Percentiles rank a stretch among this genome's conserved stretches.
phyloP scores from a whole-genome alignment of 192 early-diverging fungal genomes.

The Coemansia sp. region DNA sequence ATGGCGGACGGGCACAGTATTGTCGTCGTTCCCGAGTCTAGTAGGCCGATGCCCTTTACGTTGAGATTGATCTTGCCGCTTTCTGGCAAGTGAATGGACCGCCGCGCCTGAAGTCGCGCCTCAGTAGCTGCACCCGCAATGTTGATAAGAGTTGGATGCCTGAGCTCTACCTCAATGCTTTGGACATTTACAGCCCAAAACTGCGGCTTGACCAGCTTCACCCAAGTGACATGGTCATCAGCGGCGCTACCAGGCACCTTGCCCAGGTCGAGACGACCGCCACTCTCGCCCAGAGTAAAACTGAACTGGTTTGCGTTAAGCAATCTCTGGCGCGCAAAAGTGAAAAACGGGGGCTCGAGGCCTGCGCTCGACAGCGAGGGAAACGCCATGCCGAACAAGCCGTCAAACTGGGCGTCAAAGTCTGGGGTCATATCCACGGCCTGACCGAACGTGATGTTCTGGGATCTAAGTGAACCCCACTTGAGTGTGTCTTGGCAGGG shows the following conservation, averaged over 20 bases:
- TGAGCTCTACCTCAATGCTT: conserved; percentile 16
- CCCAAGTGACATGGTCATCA: conserved; percentile 10
- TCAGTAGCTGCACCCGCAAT: background rate
- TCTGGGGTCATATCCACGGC: conserved; percentile 41
- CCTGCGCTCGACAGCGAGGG: conserved; percentile 39
- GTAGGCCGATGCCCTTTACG: conserved; percentile 18
- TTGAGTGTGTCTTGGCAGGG: conserved; percentile 28
- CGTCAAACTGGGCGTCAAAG: conserved; percentile 49
- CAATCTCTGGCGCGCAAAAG: conserved; percentile 16
- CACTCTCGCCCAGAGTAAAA: conserved; percentile 31
- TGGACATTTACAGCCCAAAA: conserved; percentile 45
- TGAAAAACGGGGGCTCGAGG: conserved; percentile 40
- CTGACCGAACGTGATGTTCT: conserved; percentile 44
- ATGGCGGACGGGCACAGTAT: conserved; percentile 33
- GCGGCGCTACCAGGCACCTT: background rate
- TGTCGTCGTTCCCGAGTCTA: conserved; percentile 49
- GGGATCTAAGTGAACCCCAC: conserved; percentile 31
- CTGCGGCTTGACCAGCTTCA: conserved; percentile 37
- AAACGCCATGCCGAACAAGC: conserved; percentile 49
- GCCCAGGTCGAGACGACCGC: conserved; percentile 45
- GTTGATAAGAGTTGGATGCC: background rate
- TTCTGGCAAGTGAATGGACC: conserved; percentile 2
- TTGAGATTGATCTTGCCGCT: conserved; percentile 6
- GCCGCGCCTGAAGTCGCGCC: background rate
- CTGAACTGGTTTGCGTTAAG: conserved; percentile 52